Base-by-base conservation (phyloP, 352 stramenopile species). In the Globisporangium sylvaticum region DNA sequence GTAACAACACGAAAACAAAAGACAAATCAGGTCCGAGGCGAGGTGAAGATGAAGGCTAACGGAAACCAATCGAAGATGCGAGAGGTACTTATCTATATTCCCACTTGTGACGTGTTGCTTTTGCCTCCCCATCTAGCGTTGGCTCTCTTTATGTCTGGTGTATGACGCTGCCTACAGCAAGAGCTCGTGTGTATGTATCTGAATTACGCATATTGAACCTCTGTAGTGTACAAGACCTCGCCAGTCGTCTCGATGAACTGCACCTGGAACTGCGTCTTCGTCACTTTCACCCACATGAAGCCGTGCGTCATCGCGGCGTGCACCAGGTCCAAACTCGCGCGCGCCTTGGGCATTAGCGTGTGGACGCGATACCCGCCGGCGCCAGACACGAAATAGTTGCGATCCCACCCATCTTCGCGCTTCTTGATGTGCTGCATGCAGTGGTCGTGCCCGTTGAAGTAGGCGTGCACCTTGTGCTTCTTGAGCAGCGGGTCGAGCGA, bases 391-490 rank as follows among this genome's bases (percentile, higher is more conserved):
- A 95, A 95, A 68, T 89, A 94, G 68, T 94, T 83, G 64, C 84
- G 83, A 20, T 73, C 66, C 61, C 79, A 84, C 2, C 68, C 68
- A 31, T 78, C 62, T 2, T 82, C 77, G 37, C 74, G 48, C 53
- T 87, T 85, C 48, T 77, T 81, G 37, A 95, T 77, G 70, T 96
- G 88, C 69, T 96, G 83, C 73, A 94, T 80, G 54, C 75, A 90
- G 70, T 96, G 88, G 68, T 96, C 88, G 62, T 96, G 88, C 54
- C 88, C 88, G 50, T 84, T 96, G 64, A 96, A 94, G 71, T 96
- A 96, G 46, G 86, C 87, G 63, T 96, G 84, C 12, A 96, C 88
- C 8, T 87, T 82, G 71, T 96, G 83, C 73, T 92, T 92, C 42
- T 84, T 75, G 10, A 96, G 65, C 55, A 96, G 64, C 39, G 88